phyloP scores from a whole-genome alignment of 192 early-diverging fungal genomes.

The Chytriomyces sp. region DNA sequence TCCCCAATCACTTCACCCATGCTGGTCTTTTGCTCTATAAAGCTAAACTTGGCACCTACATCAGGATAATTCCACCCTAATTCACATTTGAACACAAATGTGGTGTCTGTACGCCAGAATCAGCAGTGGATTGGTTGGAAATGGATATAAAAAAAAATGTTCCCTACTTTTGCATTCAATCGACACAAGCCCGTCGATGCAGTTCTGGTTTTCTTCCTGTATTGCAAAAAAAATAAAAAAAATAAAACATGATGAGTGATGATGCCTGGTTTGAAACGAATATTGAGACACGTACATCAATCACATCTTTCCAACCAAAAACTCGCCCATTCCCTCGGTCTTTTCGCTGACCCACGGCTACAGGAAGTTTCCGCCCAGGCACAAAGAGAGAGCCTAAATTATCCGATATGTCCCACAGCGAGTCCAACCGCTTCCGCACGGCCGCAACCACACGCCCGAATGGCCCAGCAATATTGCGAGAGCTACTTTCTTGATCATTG shows the following conservation, averaged over 20 bases:
- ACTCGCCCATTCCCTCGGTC: neutral
- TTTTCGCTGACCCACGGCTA: neutral
- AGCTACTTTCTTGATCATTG: neutral
- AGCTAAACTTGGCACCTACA: neutral
- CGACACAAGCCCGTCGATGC: neutral
- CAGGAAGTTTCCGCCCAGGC: neutral
- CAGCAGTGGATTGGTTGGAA: neutral
- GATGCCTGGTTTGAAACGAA: neutral
- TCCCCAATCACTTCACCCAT: neutral
- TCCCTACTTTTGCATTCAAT: conserved; percentile 2
- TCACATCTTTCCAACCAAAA: conserved; percentile 8
- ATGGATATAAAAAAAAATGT: neutral
- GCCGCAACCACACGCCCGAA: neutral
- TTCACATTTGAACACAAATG: conserved; percentile 5
- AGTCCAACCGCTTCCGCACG: neutral
- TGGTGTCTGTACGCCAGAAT: neutral
- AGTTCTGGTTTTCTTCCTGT: neutral
- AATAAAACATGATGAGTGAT: no score
- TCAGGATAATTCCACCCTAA: neutral
- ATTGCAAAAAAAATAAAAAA: neutral
- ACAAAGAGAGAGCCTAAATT: neutral
- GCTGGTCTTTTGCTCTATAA: neutral
- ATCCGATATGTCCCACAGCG: neutral
- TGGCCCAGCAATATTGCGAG: neutral
- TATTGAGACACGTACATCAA: neutral